phyloP scores from a whole-genome alignment of 495 filamentous ascomycete species.

The Penicillium pulvis region DNA sequence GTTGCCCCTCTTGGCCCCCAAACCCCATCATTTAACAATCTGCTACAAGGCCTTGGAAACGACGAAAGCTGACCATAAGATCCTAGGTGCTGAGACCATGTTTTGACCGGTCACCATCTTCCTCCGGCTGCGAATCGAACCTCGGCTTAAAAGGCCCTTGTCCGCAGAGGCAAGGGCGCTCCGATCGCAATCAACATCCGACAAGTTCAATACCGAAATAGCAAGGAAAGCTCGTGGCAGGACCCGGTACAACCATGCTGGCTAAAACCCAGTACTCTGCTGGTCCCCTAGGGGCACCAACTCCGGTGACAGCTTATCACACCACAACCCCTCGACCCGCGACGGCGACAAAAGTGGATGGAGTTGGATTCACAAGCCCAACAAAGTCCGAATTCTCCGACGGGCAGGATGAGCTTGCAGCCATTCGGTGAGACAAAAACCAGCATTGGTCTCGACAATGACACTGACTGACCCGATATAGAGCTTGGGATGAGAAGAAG shows the following conservation, averaged over 20 bases:
- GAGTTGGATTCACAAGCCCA: conserved; percentile 74
- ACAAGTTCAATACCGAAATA: background rate
- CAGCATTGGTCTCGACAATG: background rate
- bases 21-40: conserved; percentile 2
- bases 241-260: conserved; percentile 60
- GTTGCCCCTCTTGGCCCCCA: conserved; percentile 13
- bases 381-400: conserved; percentile 98
- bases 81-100: conserved; percentile 22
- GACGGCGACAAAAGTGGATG: conserved; percentile 56
- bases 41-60: background rate
- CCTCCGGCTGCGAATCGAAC: conserved; percentile 12
- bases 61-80: conserved; percentile 14
- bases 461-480: conserved; percentile 35
- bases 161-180: conserved; percentile 17
- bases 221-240: background rate
- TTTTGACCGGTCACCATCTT: conserved; percentile 16
- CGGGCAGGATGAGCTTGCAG: conserved; percentile 56
- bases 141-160: conserved; percentile 13
- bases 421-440: conserved; percentile 54
- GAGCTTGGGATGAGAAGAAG: conserved; percentile 86
- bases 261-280: conserved; percentile 78
- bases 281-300: conserved; percentile 57
- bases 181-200: background rate
- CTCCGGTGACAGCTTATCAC: conserved; percentile 56
- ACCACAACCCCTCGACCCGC: conserved; percentile 52